A percentile compares a stretch with the other conserved stretches of the same genome.
Evolutionary conservation across 805 yeast genomes (phyloP).

Genomic region (Candida manassasensis): DNA sequence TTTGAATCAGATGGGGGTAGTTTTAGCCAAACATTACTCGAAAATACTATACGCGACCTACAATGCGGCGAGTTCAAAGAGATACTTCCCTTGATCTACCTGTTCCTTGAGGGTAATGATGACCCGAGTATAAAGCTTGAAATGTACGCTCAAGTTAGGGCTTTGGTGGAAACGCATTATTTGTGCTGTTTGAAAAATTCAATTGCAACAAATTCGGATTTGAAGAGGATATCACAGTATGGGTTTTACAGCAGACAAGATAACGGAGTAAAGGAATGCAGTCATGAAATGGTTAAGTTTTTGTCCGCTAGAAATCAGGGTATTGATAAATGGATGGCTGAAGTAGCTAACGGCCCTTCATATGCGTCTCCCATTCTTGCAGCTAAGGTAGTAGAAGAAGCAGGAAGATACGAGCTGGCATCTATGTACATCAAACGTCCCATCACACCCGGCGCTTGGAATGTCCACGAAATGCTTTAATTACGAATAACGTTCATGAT

Average conservation of each 20-base stretch:
- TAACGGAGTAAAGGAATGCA: conserved; percentile 14
- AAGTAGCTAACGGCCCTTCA: conserved; percentile 11
- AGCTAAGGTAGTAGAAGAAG: background rate
- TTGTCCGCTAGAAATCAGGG: conserved; percentile 10
- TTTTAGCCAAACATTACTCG: conserved; percentile 15
- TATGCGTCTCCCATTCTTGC: conserved; percentile 8
- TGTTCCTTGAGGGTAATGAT: conserved; percentile 26
- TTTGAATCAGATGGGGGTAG: conserved; percentile 9
- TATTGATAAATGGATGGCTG: conserved; percentile 11
- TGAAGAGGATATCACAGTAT: conserved; percentile 28
- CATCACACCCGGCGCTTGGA: conserved; percentile 16
- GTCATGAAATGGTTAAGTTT: conserved; percentile 19
- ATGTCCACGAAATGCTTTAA: conserved; percentile 1
- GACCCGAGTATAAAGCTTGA: conserved; percentile 12
- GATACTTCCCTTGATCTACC: conserved; percentile 30
- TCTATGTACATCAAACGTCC: no score
- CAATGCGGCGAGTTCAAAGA: conserved; percentile 28
- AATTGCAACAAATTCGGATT: conserved; percentile 19
- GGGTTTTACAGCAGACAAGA: conserved; percentile 30
- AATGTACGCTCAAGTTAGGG: conserved; percentile 22
- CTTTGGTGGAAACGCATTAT: conserved; percentile 21
- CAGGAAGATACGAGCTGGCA: conserved; percentile 4
- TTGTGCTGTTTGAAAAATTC: conserved; percentile 33
- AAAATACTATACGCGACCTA: conserved; percentile 10
- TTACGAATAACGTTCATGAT: no score